Evolutionary conservation across 2,329 filamentous ascomycete genomes (phyloP).

Genomic region (Fusarium virguliforme): DNA sequence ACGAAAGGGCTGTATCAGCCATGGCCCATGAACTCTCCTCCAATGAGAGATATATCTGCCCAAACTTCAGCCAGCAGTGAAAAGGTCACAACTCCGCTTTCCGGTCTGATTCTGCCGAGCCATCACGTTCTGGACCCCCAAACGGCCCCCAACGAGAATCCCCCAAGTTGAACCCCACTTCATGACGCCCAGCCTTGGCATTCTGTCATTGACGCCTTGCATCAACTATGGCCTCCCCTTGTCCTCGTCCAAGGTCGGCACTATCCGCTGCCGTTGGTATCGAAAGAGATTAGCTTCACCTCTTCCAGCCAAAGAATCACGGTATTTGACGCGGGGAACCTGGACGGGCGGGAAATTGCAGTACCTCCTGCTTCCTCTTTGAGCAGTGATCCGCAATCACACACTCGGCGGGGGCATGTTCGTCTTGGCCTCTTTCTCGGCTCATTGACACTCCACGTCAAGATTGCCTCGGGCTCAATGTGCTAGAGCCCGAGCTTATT

Average conservation of each 20-base stretch:
- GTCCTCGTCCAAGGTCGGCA: neutral
- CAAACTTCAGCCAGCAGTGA: too few relatives aligned
- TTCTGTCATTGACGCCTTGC: slow-evolving; percentile 10
- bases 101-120: neutral
- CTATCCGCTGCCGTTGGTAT: slow-evolving; percentile 2
- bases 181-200: neutral
- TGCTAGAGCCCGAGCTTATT: neutral
- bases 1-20: neutral
- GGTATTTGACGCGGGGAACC: slow-evolving; percentile 23
- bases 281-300: slow-evolving; percentile 2
- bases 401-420: neutral
- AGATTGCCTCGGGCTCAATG: neutral
- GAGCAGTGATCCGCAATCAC: slow-evolving; percentile 15
- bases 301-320: slow-evolving; percentile 11
- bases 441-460: slow-evolving; percentile 3
- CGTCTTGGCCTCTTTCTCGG: neutral
- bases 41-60: neutral
- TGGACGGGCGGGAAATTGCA: slow-evolving; percentile 27
- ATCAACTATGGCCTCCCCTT: neutral
- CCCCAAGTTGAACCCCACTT: slow-evolving; percentile 10
- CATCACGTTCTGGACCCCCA: slow-evolving; percentile 7
- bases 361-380: slow-evolving; percentile 7
- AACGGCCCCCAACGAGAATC: neutral
- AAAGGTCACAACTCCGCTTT: neutral
- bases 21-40: neutral